These are phyloP conservation scores for Candida yuanshanica DNA, from an alignment of 805 yeast genomes.

Conservation along the genomic window DNA sequence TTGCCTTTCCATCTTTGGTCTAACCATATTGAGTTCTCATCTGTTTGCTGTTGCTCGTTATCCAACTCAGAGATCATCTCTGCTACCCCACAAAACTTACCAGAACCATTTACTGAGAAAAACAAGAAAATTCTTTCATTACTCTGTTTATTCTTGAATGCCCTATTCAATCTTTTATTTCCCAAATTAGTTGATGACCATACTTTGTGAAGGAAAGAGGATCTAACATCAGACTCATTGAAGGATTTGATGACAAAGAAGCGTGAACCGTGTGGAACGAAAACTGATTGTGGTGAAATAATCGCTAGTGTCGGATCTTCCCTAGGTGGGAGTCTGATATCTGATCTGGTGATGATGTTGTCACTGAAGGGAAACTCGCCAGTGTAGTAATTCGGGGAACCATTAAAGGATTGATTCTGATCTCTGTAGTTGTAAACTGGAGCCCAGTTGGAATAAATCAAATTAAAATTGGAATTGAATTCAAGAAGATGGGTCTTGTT, in stretches of 20 bases:
- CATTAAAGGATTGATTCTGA: background rate
- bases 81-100: conserved; percentile 53
- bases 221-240: conserved; percentile 40
- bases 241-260: conserved; percentile 53
- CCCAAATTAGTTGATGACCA: conserved; percentile 62
- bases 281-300: conserved; percentile 11
- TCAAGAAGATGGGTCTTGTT: background rate
- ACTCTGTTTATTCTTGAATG: conserved; percentile 24
- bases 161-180: conserved; percentile 43
- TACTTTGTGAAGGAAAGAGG: conserved; percentile 42
- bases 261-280: conserved; percentile 27
- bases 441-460: conserved; percentile 13
- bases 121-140: conserved; percentile 39
- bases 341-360: background rate
- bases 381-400: background rate
- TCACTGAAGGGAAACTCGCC: background rate
- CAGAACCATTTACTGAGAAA: conserved; percentile 54
- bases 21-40: conserved; percentile 33
- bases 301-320: conserved; percentile 2
- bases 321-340: background rate
- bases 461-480: conserved; percentile 15
- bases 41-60: conserved; percentile 30
- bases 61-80: conserved; percentile 36
- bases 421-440: conserved; percentile 2
- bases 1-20: conserved; percentile 46